Evolutionary conservation across 1,284 basidiomycete genomes (phyloP).

Genomic region (Agaricales sp.): DNA sequence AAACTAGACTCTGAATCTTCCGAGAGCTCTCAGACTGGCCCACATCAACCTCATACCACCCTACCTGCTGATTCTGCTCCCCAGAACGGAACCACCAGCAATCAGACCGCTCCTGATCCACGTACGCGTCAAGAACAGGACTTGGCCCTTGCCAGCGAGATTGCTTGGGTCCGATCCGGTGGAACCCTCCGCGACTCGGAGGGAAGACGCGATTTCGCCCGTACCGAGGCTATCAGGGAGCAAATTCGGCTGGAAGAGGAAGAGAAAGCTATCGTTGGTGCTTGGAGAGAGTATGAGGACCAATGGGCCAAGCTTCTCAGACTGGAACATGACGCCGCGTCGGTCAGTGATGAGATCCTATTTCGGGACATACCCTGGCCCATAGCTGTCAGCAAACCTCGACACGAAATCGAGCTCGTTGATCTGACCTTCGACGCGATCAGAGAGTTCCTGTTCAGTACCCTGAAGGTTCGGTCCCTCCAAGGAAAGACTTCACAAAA

Average conservation of each 20-base stretch:
- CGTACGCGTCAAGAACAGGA: background rate
- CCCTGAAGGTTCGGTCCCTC: constrained; percentile 24
- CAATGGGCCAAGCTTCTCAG: constrained; percentile 32
- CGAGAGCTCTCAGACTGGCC: too few species aligned
- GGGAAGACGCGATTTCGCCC: constrained; percentile 36
- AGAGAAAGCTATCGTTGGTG: constrained; percentile 23
- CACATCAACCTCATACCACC: background rate
- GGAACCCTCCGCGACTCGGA: constrained; percentile 39
- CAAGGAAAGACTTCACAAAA: background rate
- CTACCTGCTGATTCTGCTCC: too few species aligned
- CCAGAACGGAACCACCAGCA: background rate
- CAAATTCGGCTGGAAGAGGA: constrained; percentile 31
- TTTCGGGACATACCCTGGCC: constrained; percentile 56
- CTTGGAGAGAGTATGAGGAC: constrained; percentile 41
- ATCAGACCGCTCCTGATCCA: background rate
- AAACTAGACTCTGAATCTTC: too few species aligned
- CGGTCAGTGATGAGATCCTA: constrained; percentile 8
- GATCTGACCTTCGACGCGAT: constrained; percentile 35
- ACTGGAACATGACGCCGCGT: constrained; percentile 12
- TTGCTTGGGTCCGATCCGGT: constrained; percentile 49
- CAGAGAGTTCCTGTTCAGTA: constrained; percentile 43
- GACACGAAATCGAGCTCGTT: constrained; percentile 13
- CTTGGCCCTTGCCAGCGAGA: constrained; percentile 30
- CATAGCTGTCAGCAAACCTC: constrained; percentile 10
- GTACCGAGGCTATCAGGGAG: constrained; percentile 32